These are phyloP conservation scores for Parastagonospora nodorum DNA, from an alignment of 2,329 filamentous ascomycete genomes.

Conservation along the genomic window DNA sequence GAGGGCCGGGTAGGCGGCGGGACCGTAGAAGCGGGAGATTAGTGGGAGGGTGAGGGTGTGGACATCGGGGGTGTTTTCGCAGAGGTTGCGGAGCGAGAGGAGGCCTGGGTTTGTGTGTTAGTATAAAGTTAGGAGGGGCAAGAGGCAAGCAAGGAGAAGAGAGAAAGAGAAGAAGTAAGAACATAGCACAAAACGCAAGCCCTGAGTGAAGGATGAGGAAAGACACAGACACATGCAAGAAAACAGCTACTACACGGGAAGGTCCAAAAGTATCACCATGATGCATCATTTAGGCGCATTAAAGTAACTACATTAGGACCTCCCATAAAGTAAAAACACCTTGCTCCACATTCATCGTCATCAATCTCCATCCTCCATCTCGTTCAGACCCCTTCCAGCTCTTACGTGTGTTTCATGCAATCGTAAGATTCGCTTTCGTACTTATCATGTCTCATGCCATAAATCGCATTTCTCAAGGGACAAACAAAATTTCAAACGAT, in stretches of 20 bases:
- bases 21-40: constrained; percentile 39
- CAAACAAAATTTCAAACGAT: too few species aligned
- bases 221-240: not conserved
- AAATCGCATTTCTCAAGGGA: too few species aligned
- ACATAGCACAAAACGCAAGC: not conserved
- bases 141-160: not conserved
- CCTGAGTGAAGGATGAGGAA: too few species aligned
- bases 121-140: too few species aligned
- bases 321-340: not conserved
- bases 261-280: not conserved
- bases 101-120: too few species aligned
- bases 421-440: too few species aligned
- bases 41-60: constrained; percentile 47
- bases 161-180: not conserved
- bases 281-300: constrained; percentile 1
- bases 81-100: constrained; percentile 37
- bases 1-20: constrained; percentile 37
- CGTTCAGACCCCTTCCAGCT: not conserved
- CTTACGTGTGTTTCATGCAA: not conserved
- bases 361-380: not conserved
- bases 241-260: not conserved
- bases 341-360: too few species aligned
- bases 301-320: not conserved
- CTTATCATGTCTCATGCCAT: too few species aligned
- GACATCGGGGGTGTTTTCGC: constrained; percentile 36